Conservation (phyloP, 768 basidiomycete genomes). For the Lentinula guzmanii region DNA sequence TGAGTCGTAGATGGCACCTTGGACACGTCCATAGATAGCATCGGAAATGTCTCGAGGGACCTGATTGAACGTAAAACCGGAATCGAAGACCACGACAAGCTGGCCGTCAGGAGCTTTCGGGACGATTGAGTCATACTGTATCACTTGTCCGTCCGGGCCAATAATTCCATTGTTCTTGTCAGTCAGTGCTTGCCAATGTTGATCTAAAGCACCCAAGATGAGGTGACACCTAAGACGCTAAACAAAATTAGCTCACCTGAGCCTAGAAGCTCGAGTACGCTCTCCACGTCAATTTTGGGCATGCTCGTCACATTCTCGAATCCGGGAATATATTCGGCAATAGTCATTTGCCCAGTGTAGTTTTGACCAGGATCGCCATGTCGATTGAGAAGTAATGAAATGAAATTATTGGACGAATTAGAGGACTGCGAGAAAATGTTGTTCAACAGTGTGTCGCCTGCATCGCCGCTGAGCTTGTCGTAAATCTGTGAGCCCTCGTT, state of each 20-base stretch:
- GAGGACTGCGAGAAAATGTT: conserved; percentile 56
- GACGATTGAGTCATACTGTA: conserved; percentile 59
- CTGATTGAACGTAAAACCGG: conserved; percentile 62
- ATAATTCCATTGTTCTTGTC: conserved; percentile 63
- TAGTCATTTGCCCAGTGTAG: conserved; percentile 58
- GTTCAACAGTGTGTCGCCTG: conserved; percentile 56
- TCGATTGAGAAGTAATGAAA: conserved; percentile 65
- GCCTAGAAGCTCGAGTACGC: conserved; percentile 51
- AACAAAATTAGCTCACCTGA: conserved; percentile 22
- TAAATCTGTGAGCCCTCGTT: conserved; percentile 63
- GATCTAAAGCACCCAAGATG: conserved; percentile 32
- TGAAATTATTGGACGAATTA: conserved; percentile 51
- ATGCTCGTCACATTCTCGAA: conserved; percentile 55
- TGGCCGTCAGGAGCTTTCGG: conserved; percentile 59
- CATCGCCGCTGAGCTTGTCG: conserved; percentile 40
- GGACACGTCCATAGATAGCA: conserved; percentile 75
- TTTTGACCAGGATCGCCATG: conserved; percentile 42
- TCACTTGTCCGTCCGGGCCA: conserved; percentile 68
- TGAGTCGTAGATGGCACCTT: conserved; percentile 60
- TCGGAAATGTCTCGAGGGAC: conserved; percentile 72
- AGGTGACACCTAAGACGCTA: not conserved
- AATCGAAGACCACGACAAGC: conserved; percentile 69
- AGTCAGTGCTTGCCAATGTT: conserved; percentile 76
- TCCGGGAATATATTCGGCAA: conserved; percentile 57
- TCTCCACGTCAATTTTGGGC: conserved; percentile 63